Conservation (phyloP, 2,329 filamentous ascomycete species). For the Dryadomyces quercivorus region DNA sequence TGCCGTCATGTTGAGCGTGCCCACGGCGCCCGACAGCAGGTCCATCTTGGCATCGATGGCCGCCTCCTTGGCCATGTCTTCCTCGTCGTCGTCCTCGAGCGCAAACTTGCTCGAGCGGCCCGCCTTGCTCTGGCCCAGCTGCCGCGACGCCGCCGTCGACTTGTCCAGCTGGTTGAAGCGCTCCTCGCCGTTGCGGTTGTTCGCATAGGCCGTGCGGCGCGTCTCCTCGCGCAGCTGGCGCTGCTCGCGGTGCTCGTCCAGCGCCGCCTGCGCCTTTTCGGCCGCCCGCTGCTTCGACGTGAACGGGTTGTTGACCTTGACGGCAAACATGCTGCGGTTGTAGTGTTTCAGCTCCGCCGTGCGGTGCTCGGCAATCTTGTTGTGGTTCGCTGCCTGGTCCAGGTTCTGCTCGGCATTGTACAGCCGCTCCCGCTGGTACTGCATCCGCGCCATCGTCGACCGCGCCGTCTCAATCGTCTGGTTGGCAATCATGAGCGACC, state of each 20-base stretch:
- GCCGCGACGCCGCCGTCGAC: conserved; percentile 45
- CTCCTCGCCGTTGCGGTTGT: conserved; percentile 34
- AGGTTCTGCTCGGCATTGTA: conserved; percentile 76
- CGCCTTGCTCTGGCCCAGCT: conserved; percentile 37
- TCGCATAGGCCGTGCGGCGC: conserved; percentile 14
- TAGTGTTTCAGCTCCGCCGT: conserved; percentile 73
- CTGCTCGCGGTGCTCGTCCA: conserved; percentile 57
- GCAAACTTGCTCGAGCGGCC: conserved; percentile 11
- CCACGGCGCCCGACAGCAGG: conserved; percentile 58
- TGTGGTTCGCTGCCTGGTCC: conserved; percentile 66
- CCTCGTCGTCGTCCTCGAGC: conserved; percentile 15
- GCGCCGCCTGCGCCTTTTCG: conserved; percentile 53
- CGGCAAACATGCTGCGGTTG: conserved; percentile 84
- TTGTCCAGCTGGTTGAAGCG: conserved; percentile 35
- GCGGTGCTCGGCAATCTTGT: conserved; percentile 64
- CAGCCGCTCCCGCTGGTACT: conserved; percentile 66
- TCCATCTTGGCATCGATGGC: conserved; percentile 47
- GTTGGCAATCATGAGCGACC: conserved; percentile 54
- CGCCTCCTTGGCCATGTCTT: conserved; percentile 14
- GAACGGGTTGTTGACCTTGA: conserved; percentile 66
- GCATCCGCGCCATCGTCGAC: conserved; percentile 60
- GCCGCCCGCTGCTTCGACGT: conserved; percentile 54
- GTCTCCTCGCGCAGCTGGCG: conserved; percentile 53
- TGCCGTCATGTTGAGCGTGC: conserved; percentile 50
- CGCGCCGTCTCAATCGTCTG: conserved; percentile 60